phyloP scores from a whole-genome alignment of 805 yeast species.

The Candida odintsovae region DNA sequence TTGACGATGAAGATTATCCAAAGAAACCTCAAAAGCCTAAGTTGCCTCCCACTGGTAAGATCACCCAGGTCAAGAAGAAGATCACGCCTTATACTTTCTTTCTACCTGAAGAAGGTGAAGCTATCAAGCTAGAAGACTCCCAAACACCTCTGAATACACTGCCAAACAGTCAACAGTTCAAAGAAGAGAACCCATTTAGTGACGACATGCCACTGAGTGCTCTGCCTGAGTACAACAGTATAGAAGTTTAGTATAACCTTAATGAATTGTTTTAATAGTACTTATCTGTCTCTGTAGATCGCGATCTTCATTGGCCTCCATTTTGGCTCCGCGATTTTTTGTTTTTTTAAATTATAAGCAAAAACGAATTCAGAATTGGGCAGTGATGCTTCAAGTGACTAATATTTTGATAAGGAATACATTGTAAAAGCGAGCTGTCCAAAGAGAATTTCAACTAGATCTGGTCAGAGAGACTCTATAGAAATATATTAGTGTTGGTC shows the following conservation, averaged over 20 bases:
- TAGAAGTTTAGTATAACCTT: background rate
- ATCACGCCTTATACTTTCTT: constrained; percentile 48
- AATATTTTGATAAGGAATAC: too few relatives aligned
- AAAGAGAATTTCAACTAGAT: too few relatives aligned
- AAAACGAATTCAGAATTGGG: too few relatives aligned
- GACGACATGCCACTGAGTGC: background rate
- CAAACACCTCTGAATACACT: background rate
- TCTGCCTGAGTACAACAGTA: background rate
- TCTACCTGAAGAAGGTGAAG: constrained; percentile 30
- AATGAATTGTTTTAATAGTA: background rate
- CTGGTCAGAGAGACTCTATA: too few relatives aligned
- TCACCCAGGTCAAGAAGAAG: constrained; percentile 63
- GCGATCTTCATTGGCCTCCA: too few relatives aligned
- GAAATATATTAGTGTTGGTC: too few relatives aligned
- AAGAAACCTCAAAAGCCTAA: constrained; percentile 70
- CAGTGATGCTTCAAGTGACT: too few relatives aligned
- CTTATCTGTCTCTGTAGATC: too few relatives aligned
- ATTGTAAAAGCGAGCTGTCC: too few relatives aligned
- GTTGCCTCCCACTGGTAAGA: constrained; percentile 88
- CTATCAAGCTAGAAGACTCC: background rate
- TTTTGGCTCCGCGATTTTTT: too few relatives aligned
- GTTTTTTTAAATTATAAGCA: too few relatives aligned
- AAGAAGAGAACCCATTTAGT: background rate
- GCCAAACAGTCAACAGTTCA: background rate
- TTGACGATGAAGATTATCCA: constrained; percentile 85